Conservation (phyloP, 495 filamentous ascomycete genomes). For the Aspergillus bertholletiae region DNA sequence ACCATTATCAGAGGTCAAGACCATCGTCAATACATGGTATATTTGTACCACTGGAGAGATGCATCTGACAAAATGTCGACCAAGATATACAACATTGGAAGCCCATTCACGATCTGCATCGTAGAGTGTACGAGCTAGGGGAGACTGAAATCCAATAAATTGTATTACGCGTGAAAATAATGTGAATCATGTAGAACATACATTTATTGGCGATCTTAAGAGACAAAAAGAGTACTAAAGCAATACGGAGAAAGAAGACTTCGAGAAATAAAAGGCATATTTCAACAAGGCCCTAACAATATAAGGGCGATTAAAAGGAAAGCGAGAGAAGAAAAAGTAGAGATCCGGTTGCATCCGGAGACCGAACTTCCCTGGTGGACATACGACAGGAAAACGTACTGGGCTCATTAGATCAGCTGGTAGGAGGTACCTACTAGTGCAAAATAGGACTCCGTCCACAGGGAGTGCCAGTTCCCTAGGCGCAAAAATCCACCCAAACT, state of each 20-base stretch:
- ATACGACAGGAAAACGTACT: not conserved
- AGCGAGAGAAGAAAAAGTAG: slow-evolving; percentile 2
- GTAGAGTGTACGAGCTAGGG: too few relatives aligned
- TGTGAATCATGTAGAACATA: slow-evolving; percentile 15
- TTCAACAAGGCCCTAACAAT: slow-evolving; percentile 1
- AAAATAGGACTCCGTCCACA: not conserved
- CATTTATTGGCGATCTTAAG: slow-evolving; percentile 24
- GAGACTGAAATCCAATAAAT: not conserved
- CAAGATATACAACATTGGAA: too few relatives aligned
- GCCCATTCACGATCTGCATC: too few relatives aligned
- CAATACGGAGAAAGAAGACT: slow-evolving; percentile 1
- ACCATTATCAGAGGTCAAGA: too few relatives aligned
- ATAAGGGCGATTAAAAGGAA: slow-evolving; percentile 8
- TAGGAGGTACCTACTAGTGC: not conserved
- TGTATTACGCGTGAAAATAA: not conserved
- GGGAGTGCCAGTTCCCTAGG: not conserved
- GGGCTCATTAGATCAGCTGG: not conserved
- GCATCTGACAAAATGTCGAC: too few relatives aligned
- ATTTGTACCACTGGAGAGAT: too few relatives aligned
- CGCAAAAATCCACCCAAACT: not conserved
- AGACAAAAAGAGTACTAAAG: slow-evolving; percentile 9
- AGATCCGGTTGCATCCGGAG: not conserved
- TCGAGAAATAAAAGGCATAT: slow-evolving; percentile 7
- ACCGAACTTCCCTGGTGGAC: not conserved
- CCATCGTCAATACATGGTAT: too few relatives aligned